phyloP scores from a whole-genome alignment of 768 basidiomycete genomes.

The Tulasnella sp. region DNA sequence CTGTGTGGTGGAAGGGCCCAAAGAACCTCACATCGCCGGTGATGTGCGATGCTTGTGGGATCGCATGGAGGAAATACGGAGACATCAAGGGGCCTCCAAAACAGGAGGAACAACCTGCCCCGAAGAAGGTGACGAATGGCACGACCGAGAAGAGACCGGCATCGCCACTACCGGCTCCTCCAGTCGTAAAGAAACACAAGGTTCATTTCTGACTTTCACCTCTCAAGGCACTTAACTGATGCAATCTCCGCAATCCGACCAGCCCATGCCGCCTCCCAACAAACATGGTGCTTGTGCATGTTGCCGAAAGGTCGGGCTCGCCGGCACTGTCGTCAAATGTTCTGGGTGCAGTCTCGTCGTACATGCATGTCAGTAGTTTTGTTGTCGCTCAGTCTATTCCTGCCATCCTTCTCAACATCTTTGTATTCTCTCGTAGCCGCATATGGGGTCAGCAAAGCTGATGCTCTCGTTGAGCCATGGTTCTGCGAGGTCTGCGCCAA shows the following conservation, averaged over 20 bases:
- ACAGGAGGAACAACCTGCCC: slow-evolving; percentile 41
- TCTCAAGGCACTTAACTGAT: background rate
- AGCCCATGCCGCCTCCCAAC: slow-evolving; percentile 22
- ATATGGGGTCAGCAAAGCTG: slow-evolving; percentile 52
- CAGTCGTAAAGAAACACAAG: slow-evolving; percentile 51
- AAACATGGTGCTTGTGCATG: slow-evolving; percentile 46
- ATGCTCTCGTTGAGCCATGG: slow-evolving; percentile 54
- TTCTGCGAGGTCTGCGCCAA: slow-evolving; percentile 81
- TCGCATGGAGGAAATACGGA: slow-evolving; percentile 88
- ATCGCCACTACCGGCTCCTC: slow-evolving; percentile 39
- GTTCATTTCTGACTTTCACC: slow-evolving; percentile 26
- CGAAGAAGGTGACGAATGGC: slow-evolving; percentile 29
- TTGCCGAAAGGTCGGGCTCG: slow-evolving; percentile 63
- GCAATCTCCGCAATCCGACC: background rate
- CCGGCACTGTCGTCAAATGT: slow-evolving; percentile 72
- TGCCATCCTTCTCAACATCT: background rate
- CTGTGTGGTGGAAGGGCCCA: slow-evolving; percentile 85
- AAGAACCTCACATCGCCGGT: slow-evolving; percentile 56
- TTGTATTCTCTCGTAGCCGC: slow-evolving; percentile 33
- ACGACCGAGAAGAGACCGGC: slow-evolving; percentile 48
- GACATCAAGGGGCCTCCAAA: slow-evolving; percentile 39
- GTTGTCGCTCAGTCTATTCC: background rate
- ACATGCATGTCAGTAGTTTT: slow-evolving; percentile 53
- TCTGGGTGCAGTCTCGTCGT: slow-evolving; percentile 65
- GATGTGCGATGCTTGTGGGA: slow-evolving; percentile 77